phyloP scores from a whole-genome alignment of 805 yeast genomes.

The Lachancea sp. region DNA sequence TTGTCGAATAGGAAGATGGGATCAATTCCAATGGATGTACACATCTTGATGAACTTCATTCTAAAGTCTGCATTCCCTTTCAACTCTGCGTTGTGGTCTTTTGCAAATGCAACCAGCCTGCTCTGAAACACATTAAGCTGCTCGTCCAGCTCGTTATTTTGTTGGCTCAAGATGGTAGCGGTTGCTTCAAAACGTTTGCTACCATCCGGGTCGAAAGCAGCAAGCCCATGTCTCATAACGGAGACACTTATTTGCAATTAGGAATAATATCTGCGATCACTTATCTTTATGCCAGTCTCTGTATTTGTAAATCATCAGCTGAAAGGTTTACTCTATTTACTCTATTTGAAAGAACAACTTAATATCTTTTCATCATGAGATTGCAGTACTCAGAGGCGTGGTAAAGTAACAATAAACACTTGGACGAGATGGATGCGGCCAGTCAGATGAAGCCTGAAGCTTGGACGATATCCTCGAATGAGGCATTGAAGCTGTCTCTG shows the following conservation, averaged over 20 bases:
- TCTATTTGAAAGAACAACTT: too few species aligned
- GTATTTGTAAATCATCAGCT: too few species aligned
- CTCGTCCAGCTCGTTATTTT: constrained; percentile 54
- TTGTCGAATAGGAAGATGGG: constrained; percentile 46
- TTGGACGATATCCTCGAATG: constrained; percentile 74
- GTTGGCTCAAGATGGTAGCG: constrained; percentile 36
- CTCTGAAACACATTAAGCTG: constrained; percentile 75
- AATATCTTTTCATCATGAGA: too few species aligned
- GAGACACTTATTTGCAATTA: too few species aligned
- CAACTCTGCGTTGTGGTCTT: constrained; percentile 63
- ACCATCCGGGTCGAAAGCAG: constrained; percentile 36
- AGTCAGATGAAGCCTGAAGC: constrained; percentile 49
- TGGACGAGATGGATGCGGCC: constrained; percentile 3
- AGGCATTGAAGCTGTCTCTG: constrained; percentile 52
- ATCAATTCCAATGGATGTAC: constrained; percentile 77
- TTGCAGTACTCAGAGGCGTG: not conserved
- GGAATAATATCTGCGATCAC: too few species aligned
- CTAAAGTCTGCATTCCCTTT: constrained; percentile 58
- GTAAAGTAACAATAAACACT: not conserved
- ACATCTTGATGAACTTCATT: constrained; percentile 66
- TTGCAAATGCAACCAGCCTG: constrained; percentile 68
- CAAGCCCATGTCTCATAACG: constrained; percentile 36
- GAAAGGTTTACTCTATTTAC: too few species aligned
- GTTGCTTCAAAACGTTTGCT: constrained; percentile 14
- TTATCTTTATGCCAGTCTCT: too few species aligned